Evolutionary conservation across 2,329 filamentous ascomycete genomes (phyloP).

Genomic region (Xylariales sp.): DNA sequence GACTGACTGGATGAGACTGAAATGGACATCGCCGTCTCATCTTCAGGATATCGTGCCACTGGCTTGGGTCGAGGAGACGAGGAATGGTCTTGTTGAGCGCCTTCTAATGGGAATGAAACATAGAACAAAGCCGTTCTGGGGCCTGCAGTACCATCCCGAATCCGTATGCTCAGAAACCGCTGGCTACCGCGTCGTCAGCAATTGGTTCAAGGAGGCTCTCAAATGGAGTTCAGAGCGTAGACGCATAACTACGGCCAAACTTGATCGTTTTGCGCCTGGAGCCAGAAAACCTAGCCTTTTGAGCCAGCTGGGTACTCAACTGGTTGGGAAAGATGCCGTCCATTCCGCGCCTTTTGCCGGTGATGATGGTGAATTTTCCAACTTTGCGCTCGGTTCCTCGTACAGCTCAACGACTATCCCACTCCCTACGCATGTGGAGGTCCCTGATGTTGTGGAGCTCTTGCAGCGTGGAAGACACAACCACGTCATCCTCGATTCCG

Average conservation of each 20-base stretch:
- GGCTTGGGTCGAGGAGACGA: conserved; percentile 55
- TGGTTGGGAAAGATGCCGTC: not conserved
- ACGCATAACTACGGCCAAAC: conserved; percentile 7
- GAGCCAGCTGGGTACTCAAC: conserved; percentile 13
- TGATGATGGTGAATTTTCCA: not conserved
- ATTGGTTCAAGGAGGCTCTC: conserved; percentile 68
- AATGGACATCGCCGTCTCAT: conserved; percentile 33
- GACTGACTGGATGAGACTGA: conserved; percentile 30
- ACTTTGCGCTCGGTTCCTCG: conserved; percentile 16
- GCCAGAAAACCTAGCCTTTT: conserved; percentile 31
- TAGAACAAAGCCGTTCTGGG: conserved; percentile 68
- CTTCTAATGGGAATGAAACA: conserved; percentile 78
- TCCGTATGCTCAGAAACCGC: conserved; percentile 74
- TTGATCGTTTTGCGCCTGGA: not conserved
- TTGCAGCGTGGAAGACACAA: conserved; percentile 37
- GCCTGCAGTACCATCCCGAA: conserved; percentile 86
- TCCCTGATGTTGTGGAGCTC: conserved; percentile 51
- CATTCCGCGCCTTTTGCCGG: not conserved
- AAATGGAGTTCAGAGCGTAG: conserved; percentile 43
- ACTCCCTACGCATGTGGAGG: conserved; percentile 41
- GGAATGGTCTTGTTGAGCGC: conserved; percentile 36
- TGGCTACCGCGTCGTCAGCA: conserved; percentile 60
- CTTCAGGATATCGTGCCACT: conserved; percentile 48
- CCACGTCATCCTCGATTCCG: conserved; percentile 55
- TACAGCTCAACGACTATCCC: conserved; percentile 39